Conservation (phyloP, 345 rosid species). For the Camelina laxa region DNA sequence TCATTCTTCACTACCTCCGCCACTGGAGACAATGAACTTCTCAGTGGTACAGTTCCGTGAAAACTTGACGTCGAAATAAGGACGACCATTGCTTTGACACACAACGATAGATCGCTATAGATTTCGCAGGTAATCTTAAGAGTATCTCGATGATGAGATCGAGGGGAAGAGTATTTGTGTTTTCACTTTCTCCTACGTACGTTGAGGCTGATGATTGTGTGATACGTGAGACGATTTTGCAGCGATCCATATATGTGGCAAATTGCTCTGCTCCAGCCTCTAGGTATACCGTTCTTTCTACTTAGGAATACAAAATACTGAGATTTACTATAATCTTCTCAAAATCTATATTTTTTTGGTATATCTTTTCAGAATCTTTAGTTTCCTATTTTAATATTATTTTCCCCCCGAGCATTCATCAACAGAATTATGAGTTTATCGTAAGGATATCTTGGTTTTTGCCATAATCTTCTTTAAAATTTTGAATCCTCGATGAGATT, state of each 20-base stretch:
- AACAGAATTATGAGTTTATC: too few relatives aligned
- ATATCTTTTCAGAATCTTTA: too few relatives aligned
- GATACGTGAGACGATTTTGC: background rate
- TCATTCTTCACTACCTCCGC: too few relatives aligned
- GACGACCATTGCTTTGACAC: background rate
- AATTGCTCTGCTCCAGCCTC: background rate
- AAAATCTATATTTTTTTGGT: too few relatives aligned
- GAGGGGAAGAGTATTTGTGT: background rate
- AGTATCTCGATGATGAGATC: slow-evolving; percentile 21
- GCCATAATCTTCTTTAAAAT: too few relatives aligned
- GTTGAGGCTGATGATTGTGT: background rate
- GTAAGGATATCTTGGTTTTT: too few relatives aligned
- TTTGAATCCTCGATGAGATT: too few relatives aligned
- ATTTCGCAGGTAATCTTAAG: background rate
- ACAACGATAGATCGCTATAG: slow-evolving; percentile 1
- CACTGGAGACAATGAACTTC: background rate
- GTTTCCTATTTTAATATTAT: too few relatives aligned
- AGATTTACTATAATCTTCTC: too few relatives aligned
- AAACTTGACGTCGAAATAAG: background rate
- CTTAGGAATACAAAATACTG: too few relatives aligned
- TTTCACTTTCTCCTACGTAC: background rate
- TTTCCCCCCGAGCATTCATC: too few relatives aligned
- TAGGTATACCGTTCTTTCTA: too few relatives aligned
- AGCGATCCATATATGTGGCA: background rate
- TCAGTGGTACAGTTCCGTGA: background rate